These are phyloP conservation scores for Pterocarpus macrocarpus DNA, from an alignment of 306 rosid genomes.

Conservation along the genomic window DNA sequence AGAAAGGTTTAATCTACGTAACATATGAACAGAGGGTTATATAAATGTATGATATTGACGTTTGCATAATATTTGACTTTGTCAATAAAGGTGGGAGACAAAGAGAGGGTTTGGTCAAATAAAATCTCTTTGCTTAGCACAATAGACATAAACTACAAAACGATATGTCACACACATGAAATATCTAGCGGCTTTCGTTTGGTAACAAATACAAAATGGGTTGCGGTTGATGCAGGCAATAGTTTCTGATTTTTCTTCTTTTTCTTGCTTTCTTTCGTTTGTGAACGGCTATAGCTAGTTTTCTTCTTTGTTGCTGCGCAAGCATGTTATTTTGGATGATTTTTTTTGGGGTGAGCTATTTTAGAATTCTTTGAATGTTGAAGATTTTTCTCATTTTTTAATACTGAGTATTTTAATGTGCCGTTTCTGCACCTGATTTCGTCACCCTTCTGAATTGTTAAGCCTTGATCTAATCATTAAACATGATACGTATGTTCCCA, in stretches of 20 bases:
- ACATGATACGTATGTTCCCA: constrained; percentile 41
- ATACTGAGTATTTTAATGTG: not conserved
- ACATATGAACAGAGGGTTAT: too few species aligned
- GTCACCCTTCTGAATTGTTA: constrained; percentile 16
- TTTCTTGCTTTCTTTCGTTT: not conserved
- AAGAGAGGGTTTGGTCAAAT: constrained; percentile 60
- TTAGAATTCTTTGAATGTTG: constrained; percentile 3
- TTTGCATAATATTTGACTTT: constrained; percentile 44
- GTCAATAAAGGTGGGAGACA: constrained; percentile 52
- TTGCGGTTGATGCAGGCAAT: constrained; percentile 32
- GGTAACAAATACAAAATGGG: not conserved
- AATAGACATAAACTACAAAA: not conserved
- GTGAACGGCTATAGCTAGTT: not conserved
- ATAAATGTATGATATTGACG: not conserved
- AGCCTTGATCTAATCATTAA: constrained; percentile 44
- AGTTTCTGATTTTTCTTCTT: not conserved
- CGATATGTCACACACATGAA: not conserved
- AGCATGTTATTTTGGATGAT: not conserved
- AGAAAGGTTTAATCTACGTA: not conserved
- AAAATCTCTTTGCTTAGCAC: constrained; percentile 21
- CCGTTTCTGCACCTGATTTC: constrained; percentile 19
- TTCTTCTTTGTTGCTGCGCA: constrained; percentile 9
- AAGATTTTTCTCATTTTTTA: not conserved
- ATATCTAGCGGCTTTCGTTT: constrained; percentile 39
- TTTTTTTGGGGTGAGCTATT: constrained; percentile 1